phyloP scores from a whole-genome alignment of 306 rosid species.

The Acacia melanoxylon region DNA sequence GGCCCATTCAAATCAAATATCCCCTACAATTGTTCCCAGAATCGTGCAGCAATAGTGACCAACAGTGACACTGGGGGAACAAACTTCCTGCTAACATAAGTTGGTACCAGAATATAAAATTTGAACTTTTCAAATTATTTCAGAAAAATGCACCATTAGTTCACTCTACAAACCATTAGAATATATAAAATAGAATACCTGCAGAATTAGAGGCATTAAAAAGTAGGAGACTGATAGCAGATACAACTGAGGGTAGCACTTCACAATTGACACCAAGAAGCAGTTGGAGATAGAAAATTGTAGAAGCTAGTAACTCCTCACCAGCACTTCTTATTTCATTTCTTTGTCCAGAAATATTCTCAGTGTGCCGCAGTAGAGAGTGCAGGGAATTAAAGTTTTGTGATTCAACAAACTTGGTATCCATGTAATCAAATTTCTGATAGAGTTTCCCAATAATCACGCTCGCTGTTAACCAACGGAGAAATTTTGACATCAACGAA shows the following conservation, averaged over 20 bases:
- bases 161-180: constrained; percentile 13
- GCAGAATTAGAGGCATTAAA: constrained; percentile 36
- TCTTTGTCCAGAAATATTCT: constrained; percentile 37
- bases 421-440: constrained; percentile 34
- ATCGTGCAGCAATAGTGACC: background rate
- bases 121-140: background rate
- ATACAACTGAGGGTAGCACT: constrained; percentile 63
- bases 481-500: constrained; percentile 52
- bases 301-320: constrained; percentile 62
- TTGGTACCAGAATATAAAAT: background rate
- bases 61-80: background rate
- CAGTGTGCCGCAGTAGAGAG: constrained; percentile 48
- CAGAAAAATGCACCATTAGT: background rate
- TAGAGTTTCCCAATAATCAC: constrained; percentile 66
- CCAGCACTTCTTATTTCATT: constrained; percentile 39
- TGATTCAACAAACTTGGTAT: constrained; percentile 32
- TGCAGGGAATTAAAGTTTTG: constrained; percentile 46
- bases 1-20: background rate
- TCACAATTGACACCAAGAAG: constrained; percentile 45
- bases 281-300: constrained; percentile 70
- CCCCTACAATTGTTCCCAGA: background rate
- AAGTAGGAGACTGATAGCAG: constrained; percentile 77
- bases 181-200: constrained; percentile 48
- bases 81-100: background rate
- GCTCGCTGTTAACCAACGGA: constrained; percentile 81